These are phyloP conservation scores for Xylariaceae sp. DNA, from an alignment of 2,329 filamentous ascomycete species.

Conservation along the genomic window DNA sequence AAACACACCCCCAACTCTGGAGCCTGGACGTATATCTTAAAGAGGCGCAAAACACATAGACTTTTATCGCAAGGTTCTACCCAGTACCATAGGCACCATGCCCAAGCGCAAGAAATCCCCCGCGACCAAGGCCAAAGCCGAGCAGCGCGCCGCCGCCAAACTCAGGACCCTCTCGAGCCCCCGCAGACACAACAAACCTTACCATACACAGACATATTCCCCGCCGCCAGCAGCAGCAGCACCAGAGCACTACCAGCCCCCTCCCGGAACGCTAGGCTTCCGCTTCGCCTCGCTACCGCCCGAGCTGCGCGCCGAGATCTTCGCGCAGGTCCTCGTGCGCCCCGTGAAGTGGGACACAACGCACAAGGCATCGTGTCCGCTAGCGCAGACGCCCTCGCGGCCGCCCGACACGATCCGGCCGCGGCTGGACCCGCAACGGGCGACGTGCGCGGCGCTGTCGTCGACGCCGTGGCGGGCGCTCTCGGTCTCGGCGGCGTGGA, in stretches of 20 bases:
- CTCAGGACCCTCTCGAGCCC: too few relatives aligned
- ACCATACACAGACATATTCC: too few relatives aligned
- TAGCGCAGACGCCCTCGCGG: not conserved
- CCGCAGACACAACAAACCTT: too few relatives aligned
- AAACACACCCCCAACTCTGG: too few relatives aligned
- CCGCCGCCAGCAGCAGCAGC: not conserved
- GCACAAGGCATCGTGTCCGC: conserved; percentile 4
- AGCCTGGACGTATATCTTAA: too few relatives aligned
- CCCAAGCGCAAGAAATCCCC: too few relatives aligned
- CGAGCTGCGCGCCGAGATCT: conserved; percentile 22
- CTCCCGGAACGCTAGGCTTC: conserved; percentile 5
- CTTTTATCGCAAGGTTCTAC: too few relatives aligned
- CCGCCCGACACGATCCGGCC: not conserved
- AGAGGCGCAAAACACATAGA: too few relatives aligned
- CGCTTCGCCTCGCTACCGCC: conserved; percentile 8
- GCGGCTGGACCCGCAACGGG: not conserved
- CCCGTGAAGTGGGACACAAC: conserved; percentile 20
- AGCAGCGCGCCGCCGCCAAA: too few relatives aligned
- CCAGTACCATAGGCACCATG: too few relatives aligned
- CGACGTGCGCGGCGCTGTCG: conserved; percentile 1
- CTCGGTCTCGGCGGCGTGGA: not conserved
- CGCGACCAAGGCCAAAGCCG: too few relatives aligned
- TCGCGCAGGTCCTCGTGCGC: conserved; percentile 19
- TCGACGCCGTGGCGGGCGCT: not conserved
- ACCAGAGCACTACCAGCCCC: too few relatives aligned